Conservation (phyloP, 805 yeast species). For the Myxozyma kluyveri region DNA sequence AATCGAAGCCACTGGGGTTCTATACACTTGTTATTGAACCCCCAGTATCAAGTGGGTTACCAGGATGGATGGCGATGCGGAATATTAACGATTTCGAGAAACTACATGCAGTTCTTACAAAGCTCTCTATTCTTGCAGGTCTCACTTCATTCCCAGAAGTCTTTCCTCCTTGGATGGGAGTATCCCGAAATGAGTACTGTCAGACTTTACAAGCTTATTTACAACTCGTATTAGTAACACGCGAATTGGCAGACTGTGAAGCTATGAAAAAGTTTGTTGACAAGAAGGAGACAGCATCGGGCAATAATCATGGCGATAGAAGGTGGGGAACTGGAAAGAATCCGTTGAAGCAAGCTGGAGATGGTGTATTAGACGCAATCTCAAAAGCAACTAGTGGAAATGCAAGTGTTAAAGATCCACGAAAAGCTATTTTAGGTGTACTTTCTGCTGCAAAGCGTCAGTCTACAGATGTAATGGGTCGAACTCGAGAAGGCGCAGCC, state of each 20-base stretch:
- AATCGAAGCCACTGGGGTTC: constrained; percentile 24
- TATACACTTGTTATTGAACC: constrained; percentile 31
- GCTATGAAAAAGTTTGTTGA: constrained; percentile 32
- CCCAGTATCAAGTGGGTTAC: constrained; percentile 6
- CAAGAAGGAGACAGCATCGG: constrained; percentile 26
- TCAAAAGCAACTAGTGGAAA: constrained; percentile 21
- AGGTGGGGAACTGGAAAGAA: constrained; percentile 18
- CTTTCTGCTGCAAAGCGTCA: constrained; percentile 26
- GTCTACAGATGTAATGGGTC: constrained; percentile 19
- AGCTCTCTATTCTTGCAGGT: constrained; percentile 30
- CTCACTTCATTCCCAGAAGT: constrained; percentile 26
- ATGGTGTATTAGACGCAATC: constrained; percentile 27
- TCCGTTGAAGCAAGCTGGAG: constrained; percentile 26
- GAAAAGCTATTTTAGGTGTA: constrained; percentile 24
- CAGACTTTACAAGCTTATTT: constrained; percentile 26
- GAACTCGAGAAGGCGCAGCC: constrained; percentile 17
- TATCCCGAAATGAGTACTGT: constrained; percentile 25
- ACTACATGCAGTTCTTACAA: constrained; percentile 26
- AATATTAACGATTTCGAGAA: constrained; percentile 27
- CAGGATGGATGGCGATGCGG: constrained; percentile 34
- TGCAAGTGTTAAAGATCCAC: constrained; percentile 16
- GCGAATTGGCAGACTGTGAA: constrained; percentile 30
- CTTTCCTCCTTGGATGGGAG: constrained; percentile 28
- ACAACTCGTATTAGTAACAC: constrained; percentile 29
- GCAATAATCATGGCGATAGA: constrained; percentile 13